Evolutionary conservation across 192 early-diverging fungal species (phyloP), one percentile per base, ranked within the genome.

Genomic region (Gaertneriomyces semiglobifer): DNA sequence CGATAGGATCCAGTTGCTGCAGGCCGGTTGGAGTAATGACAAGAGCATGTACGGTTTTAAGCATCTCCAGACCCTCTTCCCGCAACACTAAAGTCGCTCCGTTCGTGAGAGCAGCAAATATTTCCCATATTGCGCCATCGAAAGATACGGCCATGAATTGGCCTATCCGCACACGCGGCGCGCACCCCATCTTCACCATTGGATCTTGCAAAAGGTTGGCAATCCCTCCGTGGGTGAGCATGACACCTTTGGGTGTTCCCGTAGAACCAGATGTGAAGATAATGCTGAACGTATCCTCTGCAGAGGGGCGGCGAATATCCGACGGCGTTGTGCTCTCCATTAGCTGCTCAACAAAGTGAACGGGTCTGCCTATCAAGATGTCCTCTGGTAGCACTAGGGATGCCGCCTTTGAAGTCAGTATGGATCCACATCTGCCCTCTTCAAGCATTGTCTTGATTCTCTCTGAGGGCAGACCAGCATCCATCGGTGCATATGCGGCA

Each of bases 251-350:
- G 44, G 77, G 77, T 41, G 38, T 75, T 10, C 77, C 77, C 2
- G 77, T 79, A 11, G 76, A 76, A 6, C 76, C 76, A 10, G 75
- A 78, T 12, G 69, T 77, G 50, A 77, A 70, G n/a, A 33, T 33
- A 33, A 33, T 33, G 2, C 25, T 33, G 25, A 33, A 33, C 25
- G 25, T 33, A 33, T 33, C 25, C 25, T 33, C 25, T 33, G 25
- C 25, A 33, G 25, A 33, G 2, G 25, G 25, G 25, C 25, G 25
- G 25, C 25, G 25, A 33, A 33, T 33, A 33, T 33, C 25, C 25
- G 25, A 33, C 25, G 25, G 25, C 25, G 25, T 1, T 33, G 25
- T 33, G 25, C 2, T 33, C 2, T 33, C 25, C 25, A 33, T 33
- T 33, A 33, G 25, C 25, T 33, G 25, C 25, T 33, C 25, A 33